Evolutionary conservation across 2,329 filamentous ascomycete species (phyloP), one percentile per base, ranked within the genome.

Genomic region (Aurifilum marmelostoma): DNA sequence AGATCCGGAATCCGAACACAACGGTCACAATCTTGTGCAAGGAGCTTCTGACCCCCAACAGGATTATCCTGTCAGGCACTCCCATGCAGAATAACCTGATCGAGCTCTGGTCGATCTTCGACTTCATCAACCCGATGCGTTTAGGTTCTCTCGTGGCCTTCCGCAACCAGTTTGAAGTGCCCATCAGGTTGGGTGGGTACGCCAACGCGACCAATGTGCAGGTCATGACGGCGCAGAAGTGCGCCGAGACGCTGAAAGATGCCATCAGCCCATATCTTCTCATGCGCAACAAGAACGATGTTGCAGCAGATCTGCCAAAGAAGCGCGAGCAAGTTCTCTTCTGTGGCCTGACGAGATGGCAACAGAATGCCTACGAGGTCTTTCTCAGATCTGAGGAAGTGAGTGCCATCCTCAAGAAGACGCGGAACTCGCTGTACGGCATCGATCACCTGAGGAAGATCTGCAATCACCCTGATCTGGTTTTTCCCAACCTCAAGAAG

Each of bases 321-420:
- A 99, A 99, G 84, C 97, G 90, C 64, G 96, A 99, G 77, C 93
- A 97, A 74, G 96, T 99, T 0, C 83, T 99, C 3, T 98, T 99
- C 78, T 98, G 96, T 81, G 97, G 97, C 77, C 83, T 99, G 71
- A 97, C 94, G 0, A 86, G 87, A 66, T 81, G 90, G 18, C 96
- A 99, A 77, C 87, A 92, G 63, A 85, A 91, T 41, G 90, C 91
- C 0, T 99, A 99, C 73, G 88, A 94, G 76, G 83, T 86, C 6
- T 98, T 97, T 74, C 83, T 98, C 2, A 84, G 84, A 24, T 97
- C 94, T 0, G 89, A 92, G 54, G 94, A 97, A 59, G 94, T 97
- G 85, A 87, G 86, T n/a, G 89, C 91, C 0, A 97, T 98, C 67
- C 80, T 95, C 54, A 88, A 86, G 61, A 89, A 89, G 52, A 91